Base-by-base conservation (phyloP, 768 basidiomycete genomes). In the Russula foetens region DNA sequence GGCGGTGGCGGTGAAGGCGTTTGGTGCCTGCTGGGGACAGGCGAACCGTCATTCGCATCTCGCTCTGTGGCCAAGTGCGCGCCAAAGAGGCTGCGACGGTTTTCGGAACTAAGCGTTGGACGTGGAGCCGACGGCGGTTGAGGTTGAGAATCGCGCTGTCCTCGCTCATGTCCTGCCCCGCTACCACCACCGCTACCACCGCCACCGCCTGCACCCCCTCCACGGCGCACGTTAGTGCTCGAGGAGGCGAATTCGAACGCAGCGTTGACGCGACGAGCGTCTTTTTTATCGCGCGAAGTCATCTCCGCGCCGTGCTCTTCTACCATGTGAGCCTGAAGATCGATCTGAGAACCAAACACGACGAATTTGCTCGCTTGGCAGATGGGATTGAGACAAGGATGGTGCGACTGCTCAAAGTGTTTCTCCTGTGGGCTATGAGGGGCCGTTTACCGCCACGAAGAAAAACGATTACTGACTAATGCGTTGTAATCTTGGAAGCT, bases 321-420 rank as follows among this genome's bases (percentile, higher is more conserved):
- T 11, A 98, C 86, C 74, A 88, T 86, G 71, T 99, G 97, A 0
- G 86, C 96, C 71, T 93, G 84, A 39, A 98, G 83, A 70, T 99
- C 97, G 12, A 99, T 75, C 15, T 83, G 78, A 4, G 87, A 86
- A 43, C 84, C 84, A 71, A 98, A 98, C 14, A 98, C 97, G 62
- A 98, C 90, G 64, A 99, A 99, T 74, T 97, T 98, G 67, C 83
- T 86, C 6, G 84, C 84, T 47, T 86, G 83, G 69, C 96, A 99
- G 43, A 76, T 70, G 0, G 83, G 63, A 59, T 92, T 85, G 3
- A 74, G 76, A 71, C 96, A 99, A 5, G 88, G 86, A 70, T 81
- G 81, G 71, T 99, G 96, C 2, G 77, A 83, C 29, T 75, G 77
- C 65, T 80, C 83, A 72, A 90, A 91, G 68, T 94, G 92, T 44